Evolutionary conservation across 345 rosid species (phyloP).

Genomic region (Limnanthes douglasii): DNA sequence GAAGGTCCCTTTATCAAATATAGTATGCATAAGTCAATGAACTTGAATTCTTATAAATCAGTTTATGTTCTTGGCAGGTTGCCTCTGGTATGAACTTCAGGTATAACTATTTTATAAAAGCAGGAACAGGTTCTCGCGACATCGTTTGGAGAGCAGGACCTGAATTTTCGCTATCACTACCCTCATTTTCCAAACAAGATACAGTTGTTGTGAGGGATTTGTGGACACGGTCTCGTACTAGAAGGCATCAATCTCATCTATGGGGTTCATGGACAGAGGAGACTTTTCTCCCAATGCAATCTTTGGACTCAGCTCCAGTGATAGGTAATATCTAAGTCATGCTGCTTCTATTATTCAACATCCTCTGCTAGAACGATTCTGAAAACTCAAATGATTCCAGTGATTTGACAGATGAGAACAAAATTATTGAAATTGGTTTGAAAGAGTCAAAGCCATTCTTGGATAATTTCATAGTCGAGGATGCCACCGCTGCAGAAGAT

Average conservation of each 20-base stretch:
- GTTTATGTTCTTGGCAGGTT: constrained; percentile 33
- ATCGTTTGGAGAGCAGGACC: constrained; percentile 83
- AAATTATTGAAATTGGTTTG: constrained; percentile 8
- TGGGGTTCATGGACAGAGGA: constrained; percentile 90
- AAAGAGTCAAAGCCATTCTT: constrained; percentile 18
- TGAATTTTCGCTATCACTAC: constrained; percentile 54
- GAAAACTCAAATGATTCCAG: constrained; percentile 93
- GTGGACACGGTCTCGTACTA: constrained; percentile 38
- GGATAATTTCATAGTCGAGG: constrained; percentile 17
- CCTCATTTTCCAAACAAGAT: constrained; percentile 24
- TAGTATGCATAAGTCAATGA: too few species aligned
- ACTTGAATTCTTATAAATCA: constrained; percentile 5
- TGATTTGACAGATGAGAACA: constrained; percentile 72
- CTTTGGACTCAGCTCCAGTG: constrained; percentile 16
- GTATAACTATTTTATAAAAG: constrained; percentile 64
- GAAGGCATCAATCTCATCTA: constrained; percentile 18
- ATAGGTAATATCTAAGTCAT: constrained; percentile 46
- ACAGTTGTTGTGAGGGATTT: constrained; percentile 54
- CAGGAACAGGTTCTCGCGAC: constrained; percentile 30
- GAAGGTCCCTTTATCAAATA: constrained; percentile 6
- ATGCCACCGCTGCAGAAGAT: constrained; percentile 10
- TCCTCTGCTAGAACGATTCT: constrained; percentile 31
- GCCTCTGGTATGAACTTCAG: constrained; percentile 61
- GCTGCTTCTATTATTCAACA: constrained; percentile 8
- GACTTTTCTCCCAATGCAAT: constrained; percentile 17